Conservation (phyloP, 2,329 filamentous ascomycete genomes). For the Trichoderma simmonsii region DNA sequence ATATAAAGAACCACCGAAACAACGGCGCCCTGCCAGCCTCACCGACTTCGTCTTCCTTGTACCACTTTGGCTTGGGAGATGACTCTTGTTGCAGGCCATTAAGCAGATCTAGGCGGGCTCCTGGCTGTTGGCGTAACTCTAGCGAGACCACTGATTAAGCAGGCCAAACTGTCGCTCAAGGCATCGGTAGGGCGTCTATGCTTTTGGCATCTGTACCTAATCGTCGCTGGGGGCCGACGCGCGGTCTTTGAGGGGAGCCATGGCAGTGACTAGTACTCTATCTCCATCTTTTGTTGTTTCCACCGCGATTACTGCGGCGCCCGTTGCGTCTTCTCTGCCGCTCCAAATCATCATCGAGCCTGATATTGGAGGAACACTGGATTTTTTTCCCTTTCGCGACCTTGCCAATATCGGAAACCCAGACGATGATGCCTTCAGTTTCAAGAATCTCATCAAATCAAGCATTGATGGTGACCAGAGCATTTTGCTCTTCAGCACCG, state of each 20-base stretch:
- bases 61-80: neutral
- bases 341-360: conserved; percentile 31
- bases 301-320: conserved; percentile 23
- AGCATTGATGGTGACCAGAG: conserved; percentile 33
- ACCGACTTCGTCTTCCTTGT: conserved; percentile 14
- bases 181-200: conserved; percentile 1
- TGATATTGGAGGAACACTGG: conserved; percentile 32
- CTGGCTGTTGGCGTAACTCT: neutral
- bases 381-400: conserved; percentile 39
- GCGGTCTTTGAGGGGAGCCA: neutral
- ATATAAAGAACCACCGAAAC: conserved; percentile 3
- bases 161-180: neutral
- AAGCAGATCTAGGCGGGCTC: neutral
- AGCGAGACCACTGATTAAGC: neutral
- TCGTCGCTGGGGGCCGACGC: neutral
- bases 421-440: conserved; percentile 30
- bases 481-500: conserved; percentile 33
- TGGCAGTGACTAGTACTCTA: conserved; percentile 10
- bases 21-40: neutral
- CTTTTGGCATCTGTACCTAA: neutral
- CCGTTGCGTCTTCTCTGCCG: conserved; percentile 17
- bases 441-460: conserved; percentile 34
- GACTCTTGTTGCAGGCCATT: neutral
- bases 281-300: neutral
- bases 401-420: conserved; percentile 31